Base-by-base conservation (phyloP, 73 alveolate species). In the Symbiodinium pilosum region DNA sequence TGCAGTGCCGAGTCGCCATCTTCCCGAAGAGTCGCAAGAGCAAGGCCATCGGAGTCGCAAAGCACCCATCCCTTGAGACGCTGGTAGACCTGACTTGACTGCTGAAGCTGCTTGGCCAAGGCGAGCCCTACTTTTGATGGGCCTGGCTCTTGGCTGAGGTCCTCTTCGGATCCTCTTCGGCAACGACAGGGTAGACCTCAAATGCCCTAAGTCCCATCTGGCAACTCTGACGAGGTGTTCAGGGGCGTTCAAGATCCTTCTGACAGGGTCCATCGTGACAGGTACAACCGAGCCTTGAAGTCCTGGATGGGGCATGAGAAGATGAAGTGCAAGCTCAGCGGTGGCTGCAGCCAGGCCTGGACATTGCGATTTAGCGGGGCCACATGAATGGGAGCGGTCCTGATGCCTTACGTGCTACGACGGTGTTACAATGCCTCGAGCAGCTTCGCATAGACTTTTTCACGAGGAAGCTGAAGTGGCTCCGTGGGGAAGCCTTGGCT, bases 61-160 rank as follows among this genome's bases (percentile, higher is more conserved):
- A 91, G 97, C 40, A 69, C 88, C 97, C 97, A 91, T 43, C 97
- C 97, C 34, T 91, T 91, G 42, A 91, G 88, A 18, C 97, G 97
- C 54, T 91, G 97, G 51, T 91, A 91, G 83, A 91, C 97, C 97
- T 91, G 52, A 24, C 59, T 9, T n/a, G 14, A 47, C 59, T 47
- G 59, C 14, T 47, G 59, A 47, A 47, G 59, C 59, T 9, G 59
- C 21, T 47, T 47, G 59, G 59, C 59, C 59, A 6, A 47, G 59
- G 6, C 12, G 77, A 26, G 32, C n/a, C n/a, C n/a, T n/a, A n/a
- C n/a, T n/a, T n/a, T n/a, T n/a, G n/a, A n/a, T 32, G 28, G 32
- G 56, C 95, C 97, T 91, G 89, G 26, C 81, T 69, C 21, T 68
- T 91, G 75, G 97, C 89, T 30, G 83, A 26, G 2, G 83, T 69